Conservation (phyloP, 257 asterid species). For the Jaltomata sinuosa region DNA sequence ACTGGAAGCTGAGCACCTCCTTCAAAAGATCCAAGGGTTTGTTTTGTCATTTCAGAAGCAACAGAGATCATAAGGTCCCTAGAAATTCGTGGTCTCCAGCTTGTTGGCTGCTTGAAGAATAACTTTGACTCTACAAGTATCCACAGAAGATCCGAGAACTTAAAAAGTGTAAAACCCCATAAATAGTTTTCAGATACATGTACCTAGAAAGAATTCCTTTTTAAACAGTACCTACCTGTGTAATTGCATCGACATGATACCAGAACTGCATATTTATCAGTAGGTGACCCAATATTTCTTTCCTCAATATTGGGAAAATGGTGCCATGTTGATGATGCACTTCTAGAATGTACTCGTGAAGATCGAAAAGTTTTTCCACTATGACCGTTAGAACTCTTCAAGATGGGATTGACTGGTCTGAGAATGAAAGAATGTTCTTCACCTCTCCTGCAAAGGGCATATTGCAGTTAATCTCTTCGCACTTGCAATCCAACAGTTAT, state of each 20-base stretch:
- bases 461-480: slow-evolving; percentile 9
- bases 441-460: slow-evolving; percentile 74
- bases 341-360: slow-evolving; percentile 37
- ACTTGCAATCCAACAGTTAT: slow-evolving; percentile 11
- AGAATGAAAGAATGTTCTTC: slow-evolving; percentile 97
- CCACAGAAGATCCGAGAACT: slow-evolving; percentile 7
- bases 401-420: slow-evolving; percentile 61
- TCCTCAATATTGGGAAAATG: slow-evolving; percentile 29
- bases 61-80: slow-evolving; percentile 95
- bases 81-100: slow-evolving; percentile 84
- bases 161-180: not conserved
- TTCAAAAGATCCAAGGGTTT: slow-evolving; percentile 61
- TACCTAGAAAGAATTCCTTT: not conserved
- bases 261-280: slow-evolving; percentile 74
- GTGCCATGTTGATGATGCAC: slow-evolving; percentile 42
- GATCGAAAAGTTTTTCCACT: slow-evolving; percentile 21
- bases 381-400: slow-evolving; percentile 43
- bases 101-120: slow-evolving; percentile 83
- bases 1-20: slow-evolving; percentile 62
- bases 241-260: slow-evolving; percentile 96
- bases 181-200: not conserved
- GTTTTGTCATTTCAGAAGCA: slow-evolving; percentile 85
- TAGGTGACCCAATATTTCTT: slow-evolving; percentile 38
- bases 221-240: slow-evolving; percentile 47
- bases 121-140: slow-evolving; percentile 70